phyloP scores from a whole-genome alignment of 129 eudicot genomes.

The Escallonia rubra region DNA sequence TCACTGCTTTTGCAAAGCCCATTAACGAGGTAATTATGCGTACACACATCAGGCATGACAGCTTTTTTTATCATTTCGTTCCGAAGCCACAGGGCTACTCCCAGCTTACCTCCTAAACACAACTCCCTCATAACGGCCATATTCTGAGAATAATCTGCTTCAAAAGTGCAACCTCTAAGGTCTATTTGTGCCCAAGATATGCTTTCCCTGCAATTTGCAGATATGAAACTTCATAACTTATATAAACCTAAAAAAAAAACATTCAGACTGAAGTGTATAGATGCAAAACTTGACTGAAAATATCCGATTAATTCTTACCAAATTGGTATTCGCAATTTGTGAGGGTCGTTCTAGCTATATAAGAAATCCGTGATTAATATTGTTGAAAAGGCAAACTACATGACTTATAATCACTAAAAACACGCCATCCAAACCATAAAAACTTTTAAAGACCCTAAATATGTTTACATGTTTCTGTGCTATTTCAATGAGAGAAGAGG shows the following conservation, averaged over 20 bases:
- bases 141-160: slow-evolving; percentile 31
- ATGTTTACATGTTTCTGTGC: no score
- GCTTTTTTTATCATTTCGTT: slow-evolving; percentile 43
- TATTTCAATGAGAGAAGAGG: not conserved
- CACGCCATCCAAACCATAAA: no score
- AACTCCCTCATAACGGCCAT: slow-evolving; percentile 41
- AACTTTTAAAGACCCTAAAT: no score
- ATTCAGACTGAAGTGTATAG: no score
- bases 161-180: slow-evolving; percentile 8
- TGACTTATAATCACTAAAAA: no score
- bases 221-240: not conserved
- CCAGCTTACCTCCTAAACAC: slow-evolving; percentile 58
- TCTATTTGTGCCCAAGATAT: slow-evolving; percentile 34
- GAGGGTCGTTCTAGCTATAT: no score
- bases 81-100: slow-evolving; percentile 57
- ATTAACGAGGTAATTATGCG: slow-evolving; percentile 71
- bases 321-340: no score
- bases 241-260: no score
- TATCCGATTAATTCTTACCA: no score
- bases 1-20: slow-evolving; percentile 60
- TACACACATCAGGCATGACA: slow-evolving; percentile 50
- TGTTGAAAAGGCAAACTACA: no score
- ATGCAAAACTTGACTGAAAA: no score
- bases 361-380: no score
- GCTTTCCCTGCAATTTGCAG: slow-evolving; percentile 49